Base-by-base conservation (phyloP, 352 stramenopile species). In the Phytophthora megakarya region DNA sequence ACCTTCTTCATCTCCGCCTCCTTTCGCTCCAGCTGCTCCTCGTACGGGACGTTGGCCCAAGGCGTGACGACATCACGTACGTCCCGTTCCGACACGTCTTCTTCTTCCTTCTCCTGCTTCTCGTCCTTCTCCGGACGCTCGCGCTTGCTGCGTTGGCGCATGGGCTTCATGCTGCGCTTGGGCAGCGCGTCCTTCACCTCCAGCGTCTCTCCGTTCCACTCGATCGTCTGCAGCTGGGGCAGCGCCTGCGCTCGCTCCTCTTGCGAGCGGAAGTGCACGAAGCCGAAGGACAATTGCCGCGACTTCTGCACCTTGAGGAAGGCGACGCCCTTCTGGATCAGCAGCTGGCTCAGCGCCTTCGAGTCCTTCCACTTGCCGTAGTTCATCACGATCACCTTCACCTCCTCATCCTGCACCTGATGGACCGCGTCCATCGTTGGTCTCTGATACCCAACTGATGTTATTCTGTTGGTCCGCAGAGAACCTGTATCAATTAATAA, bases 1-100 rank as follows among this genome's bases (percentile, higher is more conserved):
- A 96, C 88, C 49, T 94, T 93, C 76, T 93, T 94, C 89, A 97
- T 96, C 70, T 93, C 86, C 48, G 81, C 63, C 45, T 97, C 87
- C 57, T 97, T 97, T 52, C 80, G 82, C 53, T 89, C 72, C 28
- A 95, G 62, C 56, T 97, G 89, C 67, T 95, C 82, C 7, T 85
- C 76, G 52, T 96, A 96, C 15, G 80, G 71, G 7, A 96, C 70
- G 32, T 75, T 67, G 10, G 81, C 84, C 88, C 88, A 96, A 22
- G 89, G 89, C 22, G 88, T 94, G 47, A 95, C 88, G 11, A 91
- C 84, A 18, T 96, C 81, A 19, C 77, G 72, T 19, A 88, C 86
- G 33, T 89, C 72, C 48, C 76, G 84, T 2, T 68, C 61, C 8
- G 39, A 61, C 0, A 75, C 55, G 3, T 71, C 61, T 32, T 65